Evolutionary conservation across 805 yeast species (phyloP).

Genomic region (Tetrapisispora fleetii): DNA sequence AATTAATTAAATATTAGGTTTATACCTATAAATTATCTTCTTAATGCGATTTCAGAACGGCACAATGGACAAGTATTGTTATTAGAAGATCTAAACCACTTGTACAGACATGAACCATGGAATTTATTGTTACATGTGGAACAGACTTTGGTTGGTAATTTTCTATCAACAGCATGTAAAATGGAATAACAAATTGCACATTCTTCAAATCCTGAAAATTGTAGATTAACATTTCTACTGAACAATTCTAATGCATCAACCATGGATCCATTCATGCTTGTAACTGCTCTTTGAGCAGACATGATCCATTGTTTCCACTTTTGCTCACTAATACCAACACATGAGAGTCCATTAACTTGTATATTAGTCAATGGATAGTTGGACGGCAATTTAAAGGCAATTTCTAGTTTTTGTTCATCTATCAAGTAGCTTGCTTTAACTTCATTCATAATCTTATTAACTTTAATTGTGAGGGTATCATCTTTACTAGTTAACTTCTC

Average conservation of each 20-base stretch:
- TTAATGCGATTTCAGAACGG: constrained; percentile 38
- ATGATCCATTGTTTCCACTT: constrained; percentile 94
- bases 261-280: constrained; percentile 60
- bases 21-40: constrained; percentile 9
- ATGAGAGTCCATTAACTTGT: constrained; percentile 61
- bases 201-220: constrained; percentile 89
- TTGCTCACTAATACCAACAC: constrained; percentile 82
- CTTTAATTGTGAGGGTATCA: constrained; percentile 43
- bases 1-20: too few relatives aligned
- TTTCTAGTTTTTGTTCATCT: constrained; percentile 80
- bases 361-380: constrained; percentile 73
- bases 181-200: constrained; percentile 96
- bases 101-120: constrained; percentile 91
- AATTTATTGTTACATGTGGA: constrained; percentile 86
- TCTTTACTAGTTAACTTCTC: constrained; percentile 27
- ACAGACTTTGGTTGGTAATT: constrained; percentile 83
- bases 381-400: constrained; percentile 62
- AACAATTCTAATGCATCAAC: constrained; percentile 35
- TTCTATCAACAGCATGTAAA: constrained; percentile 73
- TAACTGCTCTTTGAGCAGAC: constrained; percentile 76
- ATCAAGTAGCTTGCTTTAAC: constrained; percentile 63
- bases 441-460: constrained; percentile 54
- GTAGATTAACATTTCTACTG: constrained; percentile 61
- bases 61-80: constrained; percentile 92
- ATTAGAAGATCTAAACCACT: constrained; percentile 95